Evolutionary conservation across 495 filamentous ascomycete species (phyloP).

Genomic region (Daldinia caldariorum): DNA sequence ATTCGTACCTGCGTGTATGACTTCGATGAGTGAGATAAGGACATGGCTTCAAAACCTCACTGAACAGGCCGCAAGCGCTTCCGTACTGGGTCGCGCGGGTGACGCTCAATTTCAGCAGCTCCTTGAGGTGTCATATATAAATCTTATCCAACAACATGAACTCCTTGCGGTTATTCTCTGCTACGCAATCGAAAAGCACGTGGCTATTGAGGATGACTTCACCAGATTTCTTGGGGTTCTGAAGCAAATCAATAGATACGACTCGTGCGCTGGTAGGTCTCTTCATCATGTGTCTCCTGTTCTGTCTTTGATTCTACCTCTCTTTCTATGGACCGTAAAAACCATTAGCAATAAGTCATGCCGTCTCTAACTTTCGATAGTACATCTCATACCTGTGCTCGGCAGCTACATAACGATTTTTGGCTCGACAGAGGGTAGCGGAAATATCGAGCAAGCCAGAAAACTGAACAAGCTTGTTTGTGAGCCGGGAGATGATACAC

Average conservation of each 20-base stretch:
- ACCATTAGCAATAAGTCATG: background rate
- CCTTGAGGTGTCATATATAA: constrained; percentile 74
- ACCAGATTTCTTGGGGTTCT: constrained; percentile 70
- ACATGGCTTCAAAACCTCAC: constrained; percentile 73
- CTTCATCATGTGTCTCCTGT: background rate
- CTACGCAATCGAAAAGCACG: constrained; percentile 77
- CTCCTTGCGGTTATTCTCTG: constrained; percentile 78
- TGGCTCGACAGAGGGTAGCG: constrained; percentile 72
- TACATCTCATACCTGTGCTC: constrained; percentile 83
- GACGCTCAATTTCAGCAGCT: constrained; percentile 76
- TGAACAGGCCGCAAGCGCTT: constrained; percentile 75
- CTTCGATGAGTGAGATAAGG: constrained; percentile 76
- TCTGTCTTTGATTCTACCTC: background rate
- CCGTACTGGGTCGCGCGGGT: constrained; percentile 70
- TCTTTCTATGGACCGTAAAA: background rate
- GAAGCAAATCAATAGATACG: constrained; percentile 59
- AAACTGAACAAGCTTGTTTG: constrained; percentile 73
- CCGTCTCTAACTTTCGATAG: constrained; percentile 51
- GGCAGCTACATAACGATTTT: constrained; percentile 76
- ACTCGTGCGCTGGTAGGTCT: constrained; percentile 42
- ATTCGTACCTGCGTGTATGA: constrained; percentile 75
- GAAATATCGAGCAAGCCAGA: constrained; percentile 70
- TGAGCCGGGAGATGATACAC: constrained; percentile 69
- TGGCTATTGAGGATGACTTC: constrained; percentile 76
- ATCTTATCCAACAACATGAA: constrained; percentile 87